Conservation (phyloP, 768 basidiomycete genomes). For the Kwoniella mangroviensis region DNA sequence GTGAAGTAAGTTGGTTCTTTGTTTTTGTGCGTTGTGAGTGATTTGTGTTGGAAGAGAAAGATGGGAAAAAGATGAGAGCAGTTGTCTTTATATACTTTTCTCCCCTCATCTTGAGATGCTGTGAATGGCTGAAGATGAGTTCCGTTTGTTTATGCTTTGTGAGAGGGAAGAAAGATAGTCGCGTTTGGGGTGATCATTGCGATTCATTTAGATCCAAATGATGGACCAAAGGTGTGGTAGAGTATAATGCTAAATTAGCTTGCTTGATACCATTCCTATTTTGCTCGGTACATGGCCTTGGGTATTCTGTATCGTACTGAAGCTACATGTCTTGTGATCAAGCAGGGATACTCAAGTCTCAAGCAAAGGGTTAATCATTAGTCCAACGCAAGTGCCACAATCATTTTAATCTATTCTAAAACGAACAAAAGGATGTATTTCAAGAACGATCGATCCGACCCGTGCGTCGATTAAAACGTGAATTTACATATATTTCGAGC, state of each 20-base stretch:
- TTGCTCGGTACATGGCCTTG: not conserved
- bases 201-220: constrained; percentile 9
- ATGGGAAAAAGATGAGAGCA: not conserved
- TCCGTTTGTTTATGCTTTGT: not conserved
- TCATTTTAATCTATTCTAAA: constrained; percentile 6
- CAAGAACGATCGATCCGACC: not conserved
- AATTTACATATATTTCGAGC: not conserved
- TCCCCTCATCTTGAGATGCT: not conserved
- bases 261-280: not conserved
- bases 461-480: not conserved
- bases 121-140: not conserved
- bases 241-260: not conserved
- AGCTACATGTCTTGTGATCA: not conserved
- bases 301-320: not conserved
- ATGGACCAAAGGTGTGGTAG: constrained; percentile 5
- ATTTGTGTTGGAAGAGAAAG: not conserved
- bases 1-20: constrained; percentile 18
- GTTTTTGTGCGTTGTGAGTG: not conserved
- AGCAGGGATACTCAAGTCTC: not conserved
- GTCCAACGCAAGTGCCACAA: constrained; percentile 4
- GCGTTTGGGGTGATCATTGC: constrained; percentile 7
- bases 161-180: not conserved
- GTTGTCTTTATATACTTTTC: constrained; percentile 15
- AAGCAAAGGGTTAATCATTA: not conserved
- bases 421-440: not conserved